Percentiles rank a stretch among this genome's conserved stretches.
These are phyloP conservation scores for Acanthamoeba sp. DNA, from an alignment of 208 protist genomes.

Conservation along the genomic window DNA sequence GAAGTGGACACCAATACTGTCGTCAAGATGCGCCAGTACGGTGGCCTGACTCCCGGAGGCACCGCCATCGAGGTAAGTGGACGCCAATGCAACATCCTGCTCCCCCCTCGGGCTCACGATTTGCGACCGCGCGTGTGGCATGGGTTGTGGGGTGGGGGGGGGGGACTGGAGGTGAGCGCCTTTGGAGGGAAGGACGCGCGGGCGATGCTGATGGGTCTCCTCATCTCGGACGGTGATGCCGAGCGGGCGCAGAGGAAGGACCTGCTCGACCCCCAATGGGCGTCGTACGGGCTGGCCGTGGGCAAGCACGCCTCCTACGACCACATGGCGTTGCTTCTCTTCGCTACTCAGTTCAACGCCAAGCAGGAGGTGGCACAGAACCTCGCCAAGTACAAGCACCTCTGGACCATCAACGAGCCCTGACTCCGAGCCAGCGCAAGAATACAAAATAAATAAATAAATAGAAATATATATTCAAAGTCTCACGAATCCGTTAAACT, in stretches of 20 bases:
- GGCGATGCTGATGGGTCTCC: conserved; percentile 12
- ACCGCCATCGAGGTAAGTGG: background rate
- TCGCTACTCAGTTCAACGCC: conserved; percentile 10
- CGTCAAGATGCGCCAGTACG: conserved; percentile 18
- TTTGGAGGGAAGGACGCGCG: conserved; percentile 44
- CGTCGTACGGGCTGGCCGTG: background rate
- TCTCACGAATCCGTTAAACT: too few species aligned
- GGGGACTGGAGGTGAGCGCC: background rate
- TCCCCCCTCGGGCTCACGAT: background rate
- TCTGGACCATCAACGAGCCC: conserved; percentile 34
- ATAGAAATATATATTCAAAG: background rate
- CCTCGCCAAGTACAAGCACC: background rate
- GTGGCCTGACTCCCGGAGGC: background rate
- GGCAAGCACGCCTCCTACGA: conserved; percentile 50
- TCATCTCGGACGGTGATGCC: conserved; percentile 21
- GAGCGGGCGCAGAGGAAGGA: conserved; percentile 9
- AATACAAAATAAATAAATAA: background rate
- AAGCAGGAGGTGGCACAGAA: conserved; percentile 20
- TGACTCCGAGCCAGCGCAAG: background rate
- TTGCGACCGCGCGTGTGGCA: background rate
- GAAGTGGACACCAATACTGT: conserved; percentile 15
- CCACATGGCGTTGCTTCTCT: conserved; percentile 20
- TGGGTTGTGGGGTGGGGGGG: background rate
- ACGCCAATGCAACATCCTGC: background rate
- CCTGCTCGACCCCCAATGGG: conserved; percentile 25